Evolutionary conservation across 148 eudicot species (phyloP).

Genomic region (Chenopodium berlandieri): DNA sequence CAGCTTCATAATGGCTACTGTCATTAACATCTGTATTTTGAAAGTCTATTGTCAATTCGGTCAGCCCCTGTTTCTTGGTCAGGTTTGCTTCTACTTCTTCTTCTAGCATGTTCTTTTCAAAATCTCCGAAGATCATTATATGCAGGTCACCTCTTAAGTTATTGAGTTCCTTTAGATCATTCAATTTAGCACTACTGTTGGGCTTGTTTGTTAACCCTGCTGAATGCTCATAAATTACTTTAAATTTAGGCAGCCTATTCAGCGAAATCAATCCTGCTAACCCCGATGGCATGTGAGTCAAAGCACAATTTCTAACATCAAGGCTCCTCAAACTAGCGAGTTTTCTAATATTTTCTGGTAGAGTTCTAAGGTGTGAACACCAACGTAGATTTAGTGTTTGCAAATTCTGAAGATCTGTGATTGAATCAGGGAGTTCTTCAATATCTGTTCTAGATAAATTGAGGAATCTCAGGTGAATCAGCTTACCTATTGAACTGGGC

Average conservation of each 20-base stretch:
- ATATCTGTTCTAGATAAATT: too few relatives aligned
- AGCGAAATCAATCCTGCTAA: slow-evolving; percentile 13
- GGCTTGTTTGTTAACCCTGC: too few relatives aligned
- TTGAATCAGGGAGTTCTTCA: too few relatives aligned
- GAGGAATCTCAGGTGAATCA: too few relatives aligned
- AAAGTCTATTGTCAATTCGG: too few relatives aligned
- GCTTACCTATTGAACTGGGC: too few relatives aligned
- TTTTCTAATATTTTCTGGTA: background rate
- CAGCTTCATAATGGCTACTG: too few relatives aligned
- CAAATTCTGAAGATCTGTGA: too few relatives aligned
- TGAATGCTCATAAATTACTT: background rate
- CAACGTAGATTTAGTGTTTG: too few relatives aligned
- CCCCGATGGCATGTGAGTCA: slow-evolving; percentile 3
- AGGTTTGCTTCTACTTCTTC: slow-evolving; percentile 16
- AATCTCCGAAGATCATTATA: background rate
- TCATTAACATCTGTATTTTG: too few relatives aligned
- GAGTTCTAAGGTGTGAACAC: too few relatives aligned
- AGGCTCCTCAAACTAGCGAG: slow-evolving; percentile 8
- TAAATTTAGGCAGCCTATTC: background rate
- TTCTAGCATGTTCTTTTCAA: background rate
- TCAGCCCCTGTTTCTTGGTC: background rate
- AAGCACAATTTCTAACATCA: background rate
- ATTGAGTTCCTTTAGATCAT: slow-evolving; percentile 15
- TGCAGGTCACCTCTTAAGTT: background rate
- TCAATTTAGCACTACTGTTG: background rate